Evolutionary conservation across 2,329 filamentous ascomycete genomes (phyloP), one percentile per base, ranked within the genome.

Genomic region (Botrytis medusae): DNA sequence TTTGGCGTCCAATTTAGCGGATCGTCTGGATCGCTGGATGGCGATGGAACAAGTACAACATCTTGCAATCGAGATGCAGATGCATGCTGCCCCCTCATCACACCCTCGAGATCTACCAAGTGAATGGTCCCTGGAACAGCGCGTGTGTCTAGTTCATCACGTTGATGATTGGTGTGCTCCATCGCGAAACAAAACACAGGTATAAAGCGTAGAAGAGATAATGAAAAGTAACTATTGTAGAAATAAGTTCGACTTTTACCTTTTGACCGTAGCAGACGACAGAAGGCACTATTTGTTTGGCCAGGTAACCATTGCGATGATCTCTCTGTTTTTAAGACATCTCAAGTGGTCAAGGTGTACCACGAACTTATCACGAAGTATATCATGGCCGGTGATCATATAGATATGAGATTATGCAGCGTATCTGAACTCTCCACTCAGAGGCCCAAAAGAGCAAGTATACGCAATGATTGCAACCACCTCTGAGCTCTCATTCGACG

Each of bases 1-100:
- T 75, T 74, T 7, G 75, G 76, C 10, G 76, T 79, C 82, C 82
- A 83, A 64, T 84, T 84, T 29, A 84, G 74, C 1, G 82, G 82
- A 74, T 84, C 83, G 46, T 84, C 80, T 18, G 82, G 82, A 72
- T 83, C 82, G 16, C 77, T 72, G 44, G 78, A 81, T 4, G 82
- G 82, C 22, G 77, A 73, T 20, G 80, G 81, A 20, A 81, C 75
- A 25, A 81, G 78, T 22, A 81, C 78, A 46, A 81, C 76, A 69
- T 80, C 80, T 57, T 79, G 74, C 32, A 77, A 60, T 18, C 77
- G 75, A n/a, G 77, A 73, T 62, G 73, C 74, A 59, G 74, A 75
- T 34, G 77, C 76, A 71, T 78, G 78, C 42, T 78, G 77, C 18
- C 62, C 73, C 14, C 65, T 60, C 22, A 79, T 74, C 2, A 72